Evolutionary conservation across 495 filamentous ascomycete species (phyloP), one percentile per base, ranked within the genome.

Genomic region (Saxophila tyrrhenica): DNA sequence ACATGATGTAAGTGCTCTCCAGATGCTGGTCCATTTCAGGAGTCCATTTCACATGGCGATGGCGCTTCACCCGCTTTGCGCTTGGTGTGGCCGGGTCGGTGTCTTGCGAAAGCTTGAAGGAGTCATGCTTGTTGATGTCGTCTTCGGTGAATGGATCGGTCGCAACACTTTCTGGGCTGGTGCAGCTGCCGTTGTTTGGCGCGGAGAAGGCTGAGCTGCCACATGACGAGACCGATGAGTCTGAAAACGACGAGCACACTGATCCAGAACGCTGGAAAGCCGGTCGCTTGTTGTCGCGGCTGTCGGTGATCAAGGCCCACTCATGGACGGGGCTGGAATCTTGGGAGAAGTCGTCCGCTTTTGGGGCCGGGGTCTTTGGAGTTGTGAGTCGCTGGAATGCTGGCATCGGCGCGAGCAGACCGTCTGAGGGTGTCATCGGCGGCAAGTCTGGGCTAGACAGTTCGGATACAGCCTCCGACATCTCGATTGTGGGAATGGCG

Each of bases 11-110:
- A 1, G 86, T 89, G 32, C 85, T 81, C 94, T 94, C 97, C 25
- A 98, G 69, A 64, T 98, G 92, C 35, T 83, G 81, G 68, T 90
- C 89, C 87, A 94, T 94, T 19, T 88, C 85, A 44, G 82, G 78
- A 1, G 86, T 94, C 89, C 90, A 98, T 22, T 64, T 62, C 17
- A 65, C 32, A 25, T 68, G 60, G 13, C 69, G 70, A 25, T 58
- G 58, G 16, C 58, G 57, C 45, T 63, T 66, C 19, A 60, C 24
- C 25, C 62, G 64, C 48, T 64, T 66, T 24, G 32, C 38, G 1
- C 22, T 57, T n/a, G 51, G 60, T 0, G 49, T 62, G 25, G 51
- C 57, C 24, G 43, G 50, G 3, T 47, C 22, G 2, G 52, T 41
- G 10, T 65, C 54, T 15, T 60, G 64, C 8, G 70, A 68, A 2